Evolutionary conservation across 129 eudicot species (phyloP).

Genomic region (Calendula officinalis): DNA sequence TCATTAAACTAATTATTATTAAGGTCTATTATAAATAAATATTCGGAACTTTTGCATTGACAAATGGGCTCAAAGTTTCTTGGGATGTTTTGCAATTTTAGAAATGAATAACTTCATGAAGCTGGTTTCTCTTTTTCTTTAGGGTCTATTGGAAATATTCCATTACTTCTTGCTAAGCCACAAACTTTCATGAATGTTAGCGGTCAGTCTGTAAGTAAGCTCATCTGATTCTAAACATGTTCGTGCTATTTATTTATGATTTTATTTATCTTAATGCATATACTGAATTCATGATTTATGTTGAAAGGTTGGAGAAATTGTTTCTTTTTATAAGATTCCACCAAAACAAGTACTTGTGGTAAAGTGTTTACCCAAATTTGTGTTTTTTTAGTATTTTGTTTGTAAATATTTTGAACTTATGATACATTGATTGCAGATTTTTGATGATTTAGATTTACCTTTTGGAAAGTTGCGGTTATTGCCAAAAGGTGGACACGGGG

Average conservation of each 20-base stretch:
- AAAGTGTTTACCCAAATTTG: conserved; percentile 25
- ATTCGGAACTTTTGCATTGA: neutral
- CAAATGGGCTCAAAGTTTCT: neutral
- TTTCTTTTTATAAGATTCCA: conserved; percentile 89
- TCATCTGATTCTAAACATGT: conserved; percentile 7
- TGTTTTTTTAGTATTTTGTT: neutral
- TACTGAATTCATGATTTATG: conserved; percentile 18
- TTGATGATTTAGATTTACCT: conserved; percentile 91
- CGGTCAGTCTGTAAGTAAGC: conserved; percentile 99
- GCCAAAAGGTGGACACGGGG: conserved; percentile 99
- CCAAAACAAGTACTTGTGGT: conserved; percentile 90
- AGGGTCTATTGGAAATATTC: conserved; percentile 88
- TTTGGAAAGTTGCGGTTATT: conserved; percentile 81
- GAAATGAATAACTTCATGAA: neutral
- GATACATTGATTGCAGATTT: conserved; percentile 48
- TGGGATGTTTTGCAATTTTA: neutral
- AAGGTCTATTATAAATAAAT: neutral
- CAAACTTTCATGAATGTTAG: conserved; percentile 95
- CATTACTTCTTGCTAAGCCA: conserved; percentile 92
- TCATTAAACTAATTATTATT: neutral
- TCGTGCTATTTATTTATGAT: neutral
- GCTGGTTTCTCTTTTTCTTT: conserved; percentile 18
- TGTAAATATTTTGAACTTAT: conserved; percentile 15
- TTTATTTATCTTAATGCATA: neutral
- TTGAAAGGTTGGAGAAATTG: conserved; percentile 78